These are phyloP conservation scores for Sporormia fimetaria DNA, from an alignment of 495 filamentous ascomycete genomes.

Conservation along the genomic window DNA sequence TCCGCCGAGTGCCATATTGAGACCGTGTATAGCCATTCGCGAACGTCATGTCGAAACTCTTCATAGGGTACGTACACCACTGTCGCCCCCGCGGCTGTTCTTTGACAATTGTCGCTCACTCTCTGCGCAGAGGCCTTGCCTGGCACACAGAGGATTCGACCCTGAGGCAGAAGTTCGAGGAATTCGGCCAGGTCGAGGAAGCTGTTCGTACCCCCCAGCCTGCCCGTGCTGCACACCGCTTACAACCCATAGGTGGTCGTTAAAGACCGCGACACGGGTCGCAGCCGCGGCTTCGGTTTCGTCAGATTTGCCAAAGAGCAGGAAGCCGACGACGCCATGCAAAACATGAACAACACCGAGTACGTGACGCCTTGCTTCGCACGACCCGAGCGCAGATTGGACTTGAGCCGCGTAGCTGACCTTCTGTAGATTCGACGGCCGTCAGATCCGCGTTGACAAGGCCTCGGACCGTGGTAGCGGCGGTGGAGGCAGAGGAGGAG, in stretches of 20 bases:
- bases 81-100: neutral
- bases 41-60: conserved; percentile 70
- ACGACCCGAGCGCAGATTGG: neutral
- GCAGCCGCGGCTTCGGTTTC: conserved; percentile 96
- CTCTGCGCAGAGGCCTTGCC: conserved; percentile 64
- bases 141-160: conserved; percentile 91
- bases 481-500: conserved; percentile 40
- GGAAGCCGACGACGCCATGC: conserved; percentile 76
- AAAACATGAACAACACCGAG: conserved; percentile 88
- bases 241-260: conserved; percentile 75
- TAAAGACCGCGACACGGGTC: conserved; percentile 91
- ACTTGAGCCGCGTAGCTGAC: conserved; percentile 1
- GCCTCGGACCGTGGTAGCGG: conserved; percentile 67
- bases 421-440: conserved; percentile 75
- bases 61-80: conserved; percentile 62
- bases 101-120: conserved; percentile 22
- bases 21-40: conserved; percentile 24
- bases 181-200: conserved; percentile 82
- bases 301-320: conserved; percentile 71
- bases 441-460: conserved; percentile 89
- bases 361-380: conserved; percentile 37
- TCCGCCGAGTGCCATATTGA: conserved; percentile 26
- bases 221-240: conserved; percentile 6
- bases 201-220: conserved; percentile 49
- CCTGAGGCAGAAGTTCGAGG: conserved; percentile 74